Conservation (phyloP, 73 alveolate species). For the Tetrahymena thermophila region DNA sequence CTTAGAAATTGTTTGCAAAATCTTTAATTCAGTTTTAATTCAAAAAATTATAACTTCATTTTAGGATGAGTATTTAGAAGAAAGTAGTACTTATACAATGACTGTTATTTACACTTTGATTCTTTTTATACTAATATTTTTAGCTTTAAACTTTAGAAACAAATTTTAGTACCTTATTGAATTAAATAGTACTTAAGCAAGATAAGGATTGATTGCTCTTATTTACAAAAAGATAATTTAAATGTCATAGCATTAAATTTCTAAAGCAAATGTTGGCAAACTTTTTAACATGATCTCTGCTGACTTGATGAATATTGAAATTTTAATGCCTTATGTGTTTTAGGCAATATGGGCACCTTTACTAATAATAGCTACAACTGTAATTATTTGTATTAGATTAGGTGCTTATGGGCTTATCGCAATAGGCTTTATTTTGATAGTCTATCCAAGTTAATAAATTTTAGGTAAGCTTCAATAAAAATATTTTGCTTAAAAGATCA, state of each 20-base stretch:
- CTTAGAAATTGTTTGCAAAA: background rate
- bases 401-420: slow-evolving; percentile 4
- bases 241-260: background rate
- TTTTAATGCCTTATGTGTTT: background rate
- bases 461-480: background rate
- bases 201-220: background rate
- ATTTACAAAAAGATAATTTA: background rate
- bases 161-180: background rate
- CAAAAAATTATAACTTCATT: background rate
- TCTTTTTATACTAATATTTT: background rate
- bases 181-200: background rate
- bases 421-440: background rate
- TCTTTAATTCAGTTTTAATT: background rate
- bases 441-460: slow-evolving; percentile 2
- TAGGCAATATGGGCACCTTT: background rate
- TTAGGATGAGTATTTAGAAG: background rate
- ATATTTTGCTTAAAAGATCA: background rate
- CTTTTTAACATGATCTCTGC: slow-evolving; percentile 11
- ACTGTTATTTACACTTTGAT: background rate
- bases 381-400: slow-evolving; percentile 4
- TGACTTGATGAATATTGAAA: slow-evolving; percentile 4
- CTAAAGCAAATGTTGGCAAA: slow-evolving; percentile 19
- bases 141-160: background rate
- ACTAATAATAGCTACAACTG: background rate
- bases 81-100: background rate